Conservation (phyloP, 495 filamentous ascomycete species). For the Barbatosphaeria neglecta region DNA sequence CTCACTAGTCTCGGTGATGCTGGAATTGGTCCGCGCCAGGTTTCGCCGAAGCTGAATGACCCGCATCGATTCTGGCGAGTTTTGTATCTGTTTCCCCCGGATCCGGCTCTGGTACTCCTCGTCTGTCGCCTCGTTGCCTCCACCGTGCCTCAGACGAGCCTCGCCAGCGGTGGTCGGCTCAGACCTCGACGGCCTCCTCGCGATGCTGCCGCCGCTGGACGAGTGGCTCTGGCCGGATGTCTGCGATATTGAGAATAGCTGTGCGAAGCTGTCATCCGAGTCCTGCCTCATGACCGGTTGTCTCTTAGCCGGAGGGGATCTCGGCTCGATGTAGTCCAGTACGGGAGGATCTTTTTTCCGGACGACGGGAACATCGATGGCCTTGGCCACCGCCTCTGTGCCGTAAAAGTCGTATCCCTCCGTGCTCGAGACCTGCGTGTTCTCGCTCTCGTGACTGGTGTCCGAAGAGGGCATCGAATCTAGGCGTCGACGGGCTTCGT, state of each 20-base stretch:
- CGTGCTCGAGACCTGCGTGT: conserved; percentile 30
- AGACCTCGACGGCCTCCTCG: conserved; percentile 2
- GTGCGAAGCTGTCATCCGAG: conserved; percentile 64
- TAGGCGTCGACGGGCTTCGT: conserved; percentile 22
- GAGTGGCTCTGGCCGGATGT: conserved; percentile 26
- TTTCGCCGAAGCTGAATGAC: conserved; percentile 8
- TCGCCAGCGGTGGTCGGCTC: conserved; percentile 9
- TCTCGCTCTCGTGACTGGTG: conserved; percentile 27
- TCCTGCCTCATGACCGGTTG: conserved; percentile 49
- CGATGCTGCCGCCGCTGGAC: conserved; percentile 19
- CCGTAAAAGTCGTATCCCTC: conserved; percentile 50
- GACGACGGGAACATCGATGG: conserved; percentile 27
- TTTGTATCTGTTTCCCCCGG: conserved; percentile 18
- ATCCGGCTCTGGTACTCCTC: conserved; percentile 24
- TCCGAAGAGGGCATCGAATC: conserved; percentile 34
- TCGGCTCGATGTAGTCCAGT: conserved; percentile 17
- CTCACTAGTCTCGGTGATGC: conserved; percentile 8
- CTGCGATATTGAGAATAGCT: conserved; percentile 71
- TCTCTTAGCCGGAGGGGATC: conserved; percentile 11
- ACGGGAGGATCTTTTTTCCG: conserved; percentile 13
- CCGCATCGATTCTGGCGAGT: conserved; percentile 13
- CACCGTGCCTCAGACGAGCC: conserved; percentile 7
- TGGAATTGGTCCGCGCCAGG: conserved; percentile 21
- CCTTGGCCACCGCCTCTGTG: conserved; percentile 30
- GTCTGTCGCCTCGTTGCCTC: conserved; percentile 16